Conservation (phyloP, 2,329 filamentous ascomycete genomes). For the Botrytis squamosa region DNA sequence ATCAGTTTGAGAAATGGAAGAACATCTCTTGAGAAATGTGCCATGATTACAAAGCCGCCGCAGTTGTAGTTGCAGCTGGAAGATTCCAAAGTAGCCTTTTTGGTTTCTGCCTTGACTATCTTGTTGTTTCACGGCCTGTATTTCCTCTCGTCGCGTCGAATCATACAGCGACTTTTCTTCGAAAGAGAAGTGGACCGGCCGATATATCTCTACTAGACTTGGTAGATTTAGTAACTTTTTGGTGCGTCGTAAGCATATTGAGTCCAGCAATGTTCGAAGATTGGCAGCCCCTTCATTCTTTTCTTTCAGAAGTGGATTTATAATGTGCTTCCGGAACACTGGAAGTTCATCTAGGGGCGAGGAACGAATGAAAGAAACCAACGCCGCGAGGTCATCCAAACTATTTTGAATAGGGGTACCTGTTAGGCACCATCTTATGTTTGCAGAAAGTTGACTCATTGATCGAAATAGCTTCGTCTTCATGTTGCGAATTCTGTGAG, state of each 20-base stretch:
- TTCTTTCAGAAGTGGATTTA: slow-evolving; percentile 27
- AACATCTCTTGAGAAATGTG: slow-evolving; percentile 43
- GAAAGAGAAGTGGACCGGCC: slow-evolving; percentile 38
- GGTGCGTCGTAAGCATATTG: slow-evolving; percentile 45
- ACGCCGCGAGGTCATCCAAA: slow-evolving; percentile 37
- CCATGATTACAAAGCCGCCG: slow-evolving; percentile 52
- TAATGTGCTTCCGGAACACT: slow-evolving; percentile 27
- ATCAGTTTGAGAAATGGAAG: not conserved
- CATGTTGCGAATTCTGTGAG: slow-evolving; percentile 50
- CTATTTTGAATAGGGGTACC: slow-evolving; percentile 37
- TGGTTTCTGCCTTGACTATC: slow-evolving; percentile 31
- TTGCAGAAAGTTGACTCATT: slow-evolving; percentile 44
- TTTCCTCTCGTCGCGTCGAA: slow-evolving; percentile 43
- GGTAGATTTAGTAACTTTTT: slow-evolving; percentile 44
- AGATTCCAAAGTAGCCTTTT: slow-evolving; percentile 42
- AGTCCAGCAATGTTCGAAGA: slow-evolving; percentile 40
- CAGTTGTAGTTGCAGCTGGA: slow-evolving; percentile 48
- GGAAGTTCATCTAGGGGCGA: slow-evolving; percentile 22
- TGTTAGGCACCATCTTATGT: slow-evolving; percentile 41
- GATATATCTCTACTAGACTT: slow-evolving; percentile 30
- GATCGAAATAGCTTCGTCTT: slow-evolving; percentile 47
- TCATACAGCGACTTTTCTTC: slow-evolving; percentile 40
- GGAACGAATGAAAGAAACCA: slow-evolving; percentile 32
- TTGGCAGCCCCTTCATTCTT: slow-evolving; percentile 34
- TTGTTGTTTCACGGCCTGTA: slow-evolving; percentile 40